Percentiles rank a stretch among this genome's conserved stretches.
phyloP scores from a whole-genome alignment of 1,284 basidiomycete genomes.

The Rhodotorula sp. region DNA sequence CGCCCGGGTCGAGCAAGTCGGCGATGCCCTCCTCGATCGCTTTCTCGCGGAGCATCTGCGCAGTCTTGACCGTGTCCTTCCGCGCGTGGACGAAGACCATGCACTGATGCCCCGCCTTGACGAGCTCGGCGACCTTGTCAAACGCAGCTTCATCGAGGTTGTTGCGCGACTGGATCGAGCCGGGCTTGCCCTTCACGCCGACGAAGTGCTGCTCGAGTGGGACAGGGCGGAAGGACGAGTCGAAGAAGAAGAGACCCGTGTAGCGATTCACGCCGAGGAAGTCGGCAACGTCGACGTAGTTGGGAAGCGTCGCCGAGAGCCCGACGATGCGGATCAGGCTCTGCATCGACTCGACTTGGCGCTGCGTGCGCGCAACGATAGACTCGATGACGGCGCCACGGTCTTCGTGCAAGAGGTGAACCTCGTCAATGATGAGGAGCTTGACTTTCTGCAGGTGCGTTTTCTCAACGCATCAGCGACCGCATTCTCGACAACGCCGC shows the following conservation, averaged over 20 bases:
- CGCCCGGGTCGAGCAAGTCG: conserved; percentile 71
- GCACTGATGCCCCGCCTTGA: conserved; percentile 88
- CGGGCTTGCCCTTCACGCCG: conserved; percentile 89
- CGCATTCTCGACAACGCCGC: not conserved
- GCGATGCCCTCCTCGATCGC: conserved; percentile 70
- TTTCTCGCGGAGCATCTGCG: conserved; percentile 78
- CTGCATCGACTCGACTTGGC: conserved; percentile 94
- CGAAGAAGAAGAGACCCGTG: conserved; percentile 97
- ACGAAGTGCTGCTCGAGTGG: conserved; percentile 98
- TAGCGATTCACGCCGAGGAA: conserved; percentile 88
- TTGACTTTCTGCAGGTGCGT: conserved; percentile 70
- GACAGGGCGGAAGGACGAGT: conserved; percentile 94
- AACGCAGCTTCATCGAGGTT: conserved; percentile 90
- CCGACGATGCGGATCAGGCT: conserved; percentile 98
- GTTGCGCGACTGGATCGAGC: conserved; percentile 70
- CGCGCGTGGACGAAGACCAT: conserved; percentile 99
- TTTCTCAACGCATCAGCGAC: not conserved
- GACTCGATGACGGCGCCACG: conserved; percentile 98
- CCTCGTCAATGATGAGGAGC: conserved; percentile 96
- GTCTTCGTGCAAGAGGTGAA: conserved; percentile 96
- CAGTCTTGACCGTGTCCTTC: conserved; percentile 96
- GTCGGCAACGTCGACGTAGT: conserved; percentile 95
- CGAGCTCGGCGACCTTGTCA: conserved; percentile 80
- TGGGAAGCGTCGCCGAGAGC: conserved; percentile 95
- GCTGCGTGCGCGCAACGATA: conserved; percentile 91